Evolutionary conservation across 1,139 yeast genomes (phyloP), one percentile per base, ranked within the genome.

Genomic region (Spencermartinsiella ligniputridi): DNA sequence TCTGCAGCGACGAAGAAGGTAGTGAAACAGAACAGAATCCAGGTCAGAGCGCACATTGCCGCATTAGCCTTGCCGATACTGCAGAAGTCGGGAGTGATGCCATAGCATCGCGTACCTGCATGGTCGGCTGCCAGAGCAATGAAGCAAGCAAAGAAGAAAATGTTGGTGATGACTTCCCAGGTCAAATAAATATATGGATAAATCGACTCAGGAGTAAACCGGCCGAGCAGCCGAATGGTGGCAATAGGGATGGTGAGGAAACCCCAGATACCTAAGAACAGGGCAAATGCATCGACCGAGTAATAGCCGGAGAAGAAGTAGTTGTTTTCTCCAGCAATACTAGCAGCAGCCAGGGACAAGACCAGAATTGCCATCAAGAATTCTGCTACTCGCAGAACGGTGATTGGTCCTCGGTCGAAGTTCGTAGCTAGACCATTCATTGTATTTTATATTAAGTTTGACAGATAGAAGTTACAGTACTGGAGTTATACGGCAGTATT

Each of bases 71-170:
- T 52, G 20, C 48, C 53, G 16, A 47, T 40, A 15, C 34, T 22
- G 45, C 57, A 53, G 43, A 35, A 40, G 39, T 37, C 17, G 8
- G 21, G 33, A 34, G 20, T 11, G 39, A 13, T 17, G 32, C 25
- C 37, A 41, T 16, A 37, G 36, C 47, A 48, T 27, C 19, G n/a
- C 11, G 8, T 17, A 15, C 34, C 35, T 13, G 38, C 48, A 39
- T 47, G 47, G 29, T 29, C 32, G 11, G 44, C 37, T 3, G 50
- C 49, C 22, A 44, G 40, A 13, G 53, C 49, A 34, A 51, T 46
- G 45, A 48, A 51, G 12, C 45, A 47, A 4, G 50, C 25, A 18
- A 51, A 51, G 54, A 52, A 50, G 41, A 52, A 50, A 21, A 50
- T 40, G 22, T 33, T 35, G 11, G 44, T 38, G 19, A 52, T 12